Evolutionary conservation across 2,329 filamentous ascomycete genomes (phyloP), one percentile per base, ranked within the genome.

Genomic region (Zopfia rhizophila): DNA sequence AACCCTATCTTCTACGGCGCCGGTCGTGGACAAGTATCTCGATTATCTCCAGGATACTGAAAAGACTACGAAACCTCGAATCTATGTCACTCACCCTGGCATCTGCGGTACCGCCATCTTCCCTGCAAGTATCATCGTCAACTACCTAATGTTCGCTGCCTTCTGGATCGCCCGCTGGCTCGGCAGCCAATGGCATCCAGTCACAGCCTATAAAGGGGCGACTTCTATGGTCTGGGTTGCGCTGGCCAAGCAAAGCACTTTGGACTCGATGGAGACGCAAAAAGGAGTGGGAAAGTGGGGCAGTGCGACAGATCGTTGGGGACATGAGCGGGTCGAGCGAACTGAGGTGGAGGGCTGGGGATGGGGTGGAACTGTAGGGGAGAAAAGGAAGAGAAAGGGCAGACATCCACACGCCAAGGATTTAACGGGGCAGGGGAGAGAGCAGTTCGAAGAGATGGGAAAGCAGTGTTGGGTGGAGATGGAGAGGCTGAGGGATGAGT

Each of bases 271-370:
- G 25, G 76, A 82, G 56, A 68, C 63, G 16, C 55, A 70, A 2
- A 79, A 77, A 31, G 80, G 79, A 51, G 85, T 78, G 67, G 81
- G 72, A 38, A 97, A 97, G 75, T 97, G 93, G 93, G 93, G 93
- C 3, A 89, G 88, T 21, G 82, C 84, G n/a, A 82, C 81, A 7
- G 81, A 87, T 54, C 69, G 81, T 8, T 69, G 73, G 42, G 85
- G 87, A 0, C 73, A 78, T 14, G 80, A 82, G 48, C 75, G 80
- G 27, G 83, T 90, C 4, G 88, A 87, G 71, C 84, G 84, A 61
- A 95, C 91, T 1, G 90, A 96, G 70, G 87, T 96, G 3, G 85
- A 90, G 30, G 90, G 91, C 6, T 97, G 92, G 91, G 92, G 91
- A 0, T 78, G 77, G 66, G 79, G 80, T 31, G 84, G 84, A 3